These are phyloP conservation scores for Aspergillus transmontanensis DNA, from an alignment of 2,329 filamentous ascomycete genomes.

Conservation along the genomic window DNA sequence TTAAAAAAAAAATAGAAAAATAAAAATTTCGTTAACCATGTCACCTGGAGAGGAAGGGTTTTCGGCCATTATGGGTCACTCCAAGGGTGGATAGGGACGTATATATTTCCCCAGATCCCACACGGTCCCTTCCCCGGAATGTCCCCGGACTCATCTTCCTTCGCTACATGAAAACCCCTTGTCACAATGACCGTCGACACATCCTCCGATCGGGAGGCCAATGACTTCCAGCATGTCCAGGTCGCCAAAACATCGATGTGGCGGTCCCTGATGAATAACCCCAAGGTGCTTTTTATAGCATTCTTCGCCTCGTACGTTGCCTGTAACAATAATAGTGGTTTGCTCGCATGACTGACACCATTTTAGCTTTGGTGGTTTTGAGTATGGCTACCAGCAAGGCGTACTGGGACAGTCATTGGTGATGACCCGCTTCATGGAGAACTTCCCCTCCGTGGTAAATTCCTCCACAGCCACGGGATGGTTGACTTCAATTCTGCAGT, in stretches of 20 bases:
- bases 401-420: slow-evolving; percentile 49
- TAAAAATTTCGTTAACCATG: neutral
- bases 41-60: neutral
- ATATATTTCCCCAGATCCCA: slow-evolving; percentile 11
- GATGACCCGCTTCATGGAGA: slow-evolving; percentile 53
- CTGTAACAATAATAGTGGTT: too few species aligned
- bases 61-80: neutral
- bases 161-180: neutral
- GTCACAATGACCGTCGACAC: slow-evolving; percentile 1
- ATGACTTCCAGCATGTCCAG: slow-evolving; percentile 18
- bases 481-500: slow-evolving; percentile 56
- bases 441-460: slow-evolving; percentile 49
- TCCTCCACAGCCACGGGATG: slow-evolving; percentile 43
- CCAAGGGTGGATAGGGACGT: neutral
- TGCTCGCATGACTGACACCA: neutral
- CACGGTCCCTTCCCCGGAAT: slow-evolving; percentile 4
- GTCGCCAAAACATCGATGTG: slow-evolving; percentile 30
- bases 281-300: slow-evolving; percentile 55
- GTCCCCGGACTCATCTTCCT: neutral
- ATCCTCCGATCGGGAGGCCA: slow-evolving; percentile 1
- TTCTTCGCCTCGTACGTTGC: slow-evolving; percentile 47
- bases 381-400: slow-evolving; percentile 53
- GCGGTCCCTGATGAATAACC: slow-evolving; percentile 34
- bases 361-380: slow-evolving; percentile 47
- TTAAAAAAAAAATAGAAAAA: neutral